Conservation (phyloP, 2,329 filamentous ascomycete species). For the Ciborinia camelliae region DNA sequence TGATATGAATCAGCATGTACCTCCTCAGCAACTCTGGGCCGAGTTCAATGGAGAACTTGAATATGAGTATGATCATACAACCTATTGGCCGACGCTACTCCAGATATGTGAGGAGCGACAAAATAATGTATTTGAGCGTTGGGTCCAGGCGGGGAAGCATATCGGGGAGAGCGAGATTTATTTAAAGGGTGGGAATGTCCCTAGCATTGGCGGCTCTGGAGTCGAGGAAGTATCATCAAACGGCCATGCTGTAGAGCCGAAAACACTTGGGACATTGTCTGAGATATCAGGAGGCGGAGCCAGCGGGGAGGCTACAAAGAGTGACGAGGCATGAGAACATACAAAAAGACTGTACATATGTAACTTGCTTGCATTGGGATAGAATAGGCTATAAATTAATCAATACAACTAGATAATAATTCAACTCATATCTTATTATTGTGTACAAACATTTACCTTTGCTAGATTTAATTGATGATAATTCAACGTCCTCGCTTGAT, state of each 20-base stretch:
- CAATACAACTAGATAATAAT: not conserved
- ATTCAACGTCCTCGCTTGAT: slow-evolving; percentile 2
- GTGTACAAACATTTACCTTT: not conserved
- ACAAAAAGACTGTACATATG: not conserved
- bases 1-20: slow-evolving; percentile 78
- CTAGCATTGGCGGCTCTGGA: slow-evolving; percentile 26
- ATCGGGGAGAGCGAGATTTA: slow-evolving; percentile 87
- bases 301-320: not conserved
- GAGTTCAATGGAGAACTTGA: slow-evolving; percentile 71
- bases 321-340: not conserved
- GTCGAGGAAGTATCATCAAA: slow-evolving; percentile 8
- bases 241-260: slow-evolving; percentile 9
- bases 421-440: not conserved
- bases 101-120: slow-evolving; percentile 65
- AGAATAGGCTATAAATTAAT: slow-evolving; percentile 2
- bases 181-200: slow-evolving; percentile 59
- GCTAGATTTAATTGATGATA: not conserved
- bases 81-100: slow-evolving; percentile 86
- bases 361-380: not conserved
- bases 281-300: not conserved
- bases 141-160: slow-evolving; percentile 74
- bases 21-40: slow-evolving; percentile 76
- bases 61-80: slow-evolving; percentile 85
- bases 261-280: not conserved
- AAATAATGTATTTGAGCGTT: slow-evolving; percentile 62